phyloP scores from a whole-genome alignment of 441 rosid species.

The Populus hybrid region DNA sequence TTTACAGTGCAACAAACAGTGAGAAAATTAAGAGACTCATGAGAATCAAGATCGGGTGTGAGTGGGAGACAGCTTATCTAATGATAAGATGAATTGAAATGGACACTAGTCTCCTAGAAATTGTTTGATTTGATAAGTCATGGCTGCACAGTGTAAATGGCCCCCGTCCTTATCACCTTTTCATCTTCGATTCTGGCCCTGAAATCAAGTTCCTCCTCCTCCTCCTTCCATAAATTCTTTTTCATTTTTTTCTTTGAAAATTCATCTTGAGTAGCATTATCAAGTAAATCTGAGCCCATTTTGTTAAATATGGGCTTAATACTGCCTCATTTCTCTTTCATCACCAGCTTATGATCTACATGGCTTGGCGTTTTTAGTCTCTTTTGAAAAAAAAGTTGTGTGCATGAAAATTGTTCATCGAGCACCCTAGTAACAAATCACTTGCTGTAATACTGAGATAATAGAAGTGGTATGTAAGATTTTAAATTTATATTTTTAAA shows the following conservation, averaged over 20 bases:
- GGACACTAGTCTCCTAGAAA: neutral
- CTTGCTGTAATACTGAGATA: too few species aligned
- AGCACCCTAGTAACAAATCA: neutral
- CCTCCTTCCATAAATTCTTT: neutral
- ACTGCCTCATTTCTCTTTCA: too few species aligned
- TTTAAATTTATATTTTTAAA: too few species aligned
- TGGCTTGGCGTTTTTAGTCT: conserved; percentile 47
- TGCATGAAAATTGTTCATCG: conserved; percentile 23
- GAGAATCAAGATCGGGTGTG: neutral
- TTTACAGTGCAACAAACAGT: neutral
- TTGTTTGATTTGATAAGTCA: conserved; percentile 21
- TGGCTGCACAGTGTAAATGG: conserved; percentile 8
- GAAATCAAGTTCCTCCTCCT: neutral
- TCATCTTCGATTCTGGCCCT: neutral
- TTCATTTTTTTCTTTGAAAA: neutral
- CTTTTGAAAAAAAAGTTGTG: conserved; percentile 48
- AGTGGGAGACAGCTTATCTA: conserved; percentile 21
- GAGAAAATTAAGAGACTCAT: neutral
- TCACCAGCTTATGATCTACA: too few species aligned
- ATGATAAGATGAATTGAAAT: conserved; percentile 1
- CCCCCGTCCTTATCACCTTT: neutral
- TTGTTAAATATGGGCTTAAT: neutral
- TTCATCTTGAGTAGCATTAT: neutral
- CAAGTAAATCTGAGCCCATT: neutral
- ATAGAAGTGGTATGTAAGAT: too few species aligned